Evolutionary conservation across 1,284 basidiomycete species (phyloP).

Genomic region (Cutaneotrichosporon dermatis): DNA sequence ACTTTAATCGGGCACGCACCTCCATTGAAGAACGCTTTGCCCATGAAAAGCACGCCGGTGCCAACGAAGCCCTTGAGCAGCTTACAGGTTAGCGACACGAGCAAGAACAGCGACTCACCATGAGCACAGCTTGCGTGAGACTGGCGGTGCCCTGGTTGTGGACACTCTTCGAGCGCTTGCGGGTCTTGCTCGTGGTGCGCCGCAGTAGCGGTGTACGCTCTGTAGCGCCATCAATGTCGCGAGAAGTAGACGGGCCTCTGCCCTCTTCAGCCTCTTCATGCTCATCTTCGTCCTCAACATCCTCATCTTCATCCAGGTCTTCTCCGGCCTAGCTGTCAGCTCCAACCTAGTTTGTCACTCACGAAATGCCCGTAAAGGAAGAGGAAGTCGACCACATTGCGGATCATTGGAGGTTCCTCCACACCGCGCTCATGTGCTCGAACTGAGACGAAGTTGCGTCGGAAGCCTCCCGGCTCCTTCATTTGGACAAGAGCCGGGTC

Average conservation of each 20-base stretch:
- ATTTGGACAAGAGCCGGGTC: conserved; percentile 79
- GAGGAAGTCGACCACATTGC: conserved; percentile 88
- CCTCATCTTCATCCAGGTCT: conserved; percentile 79
- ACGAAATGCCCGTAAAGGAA: conserved; percentile 92
- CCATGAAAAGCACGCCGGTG: conserved; percentile 92
- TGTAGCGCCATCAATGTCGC: conserved; percentile 1
- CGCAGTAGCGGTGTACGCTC: conserved; percentile 17
- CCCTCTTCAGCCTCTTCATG: conserved; percentile 15
- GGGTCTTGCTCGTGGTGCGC: conserved; percentile 50
- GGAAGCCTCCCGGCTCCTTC: conserved; percentile 88
- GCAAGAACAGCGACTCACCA: conserved; percentile 56
- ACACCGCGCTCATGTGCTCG: conserved; percentile 64
- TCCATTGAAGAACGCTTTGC: conserved; percentile 95
- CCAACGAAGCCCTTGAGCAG: conserved; percentile 93
- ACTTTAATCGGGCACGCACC: conserved; percentile 39
- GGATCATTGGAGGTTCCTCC: conserved; percentile 62
- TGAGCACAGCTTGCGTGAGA: conserved; percentile 80
- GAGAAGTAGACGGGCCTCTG: neutral
- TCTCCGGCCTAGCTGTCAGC: conserved; percentile 68
- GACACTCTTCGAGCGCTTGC: conserved; percentile 53
- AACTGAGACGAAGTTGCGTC: conserved; percentile 74
- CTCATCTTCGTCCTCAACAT: conserved; percentile 58
- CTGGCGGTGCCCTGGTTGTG: conserved; percentile 74
- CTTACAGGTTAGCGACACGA: conserved; percentile 48
- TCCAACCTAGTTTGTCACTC: conserved; percentile 38